Base-by-base conservation (phyloP, 192 early-diverging fungal genomes). In the Gorgonomyces haynaldii region DNA sequence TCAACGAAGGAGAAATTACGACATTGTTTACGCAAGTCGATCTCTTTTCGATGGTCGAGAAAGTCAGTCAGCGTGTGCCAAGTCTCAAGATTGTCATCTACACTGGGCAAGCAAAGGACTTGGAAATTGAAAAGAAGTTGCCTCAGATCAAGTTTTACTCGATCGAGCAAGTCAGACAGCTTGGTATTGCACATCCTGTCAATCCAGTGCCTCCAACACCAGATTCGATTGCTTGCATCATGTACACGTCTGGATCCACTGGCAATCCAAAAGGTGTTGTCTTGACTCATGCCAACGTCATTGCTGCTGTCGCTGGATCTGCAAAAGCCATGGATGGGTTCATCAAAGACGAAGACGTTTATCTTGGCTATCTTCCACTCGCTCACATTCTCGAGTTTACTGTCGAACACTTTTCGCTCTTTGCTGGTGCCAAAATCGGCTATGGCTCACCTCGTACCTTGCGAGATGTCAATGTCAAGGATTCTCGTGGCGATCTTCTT, bases 231-330 rank as follows among this genome's bases (percentile, higher is more conserved):
- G 46, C 54, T 15, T 60, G 57, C 5, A 86, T 96, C 50, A 91
- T 96, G 89, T 96, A 86, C 56, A 83, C 83, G 7, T 67, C 62
- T 31, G 72, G 92, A 28, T 82, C 81, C n/a, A 96, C 89, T 9
- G 89, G 93, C 21, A 79, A 79, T 59, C 91, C 94, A 31, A 92
- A 92, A 62, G 93, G 93, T 52, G 91, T 89, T 26, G 55, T 89
- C 45, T 57, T 97, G 8, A 72, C 81, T 41, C 89, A 97, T 60
- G 59, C 65, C 43, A 90, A 89, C 55, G 62, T 95, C 45, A 69
- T 91, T 48, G 77, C 93, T 48, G 79, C 83, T 43, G 38, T 50
- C 20, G 46, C 46, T 12, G 46, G 46, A 24, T 29, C 20, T 25
- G 15, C 17, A 35, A 21, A 17, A n/a, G 7, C 28, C 12, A 13